A percentile compares a stretch with the other conserved stretches of the same genome.
These are phyloP conservation scores for Erodium trifolium DNA, from an alignment of 441 rosid genomes.

Conservation along the genomic window DNA sequence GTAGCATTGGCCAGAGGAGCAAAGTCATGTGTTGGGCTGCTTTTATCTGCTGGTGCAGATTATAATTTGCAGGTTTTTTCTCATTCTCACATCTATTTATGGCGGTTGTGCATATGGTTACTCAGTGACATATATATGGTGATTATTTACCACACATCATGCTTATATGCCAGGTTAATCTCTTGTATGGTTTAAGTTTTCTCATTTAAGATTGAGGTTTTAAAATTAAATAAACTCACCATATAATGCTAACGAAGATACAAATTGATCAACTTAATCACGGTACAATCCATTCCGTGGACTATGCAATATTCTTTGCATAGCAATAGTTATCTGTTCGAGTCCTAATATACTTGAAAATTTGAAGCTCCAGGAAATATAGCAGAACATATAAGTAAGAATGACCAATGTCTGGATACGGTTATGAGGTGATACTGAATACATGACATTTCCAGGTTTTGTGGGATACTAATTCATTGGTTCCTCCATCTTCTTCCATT, in stretches of 20 bases:
- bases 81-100: constrained; percentile 1
- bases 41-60: constrained; percentile 80
- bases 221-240: background rate
- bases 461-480: too few species aligned
- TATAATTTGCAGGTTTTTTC: constrained; percentile 78
- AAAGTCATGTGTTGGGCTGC: constrained; percentile 78
- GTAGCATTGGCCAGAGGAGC: constrained; percentile 96
- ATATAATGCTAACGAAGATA: background rate
- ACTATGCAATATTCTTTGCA: background rate
- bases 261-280: background rate
- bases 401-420: background rate
- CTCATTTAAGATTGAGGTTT: background rate
- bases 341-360: constrained; percentile 3
- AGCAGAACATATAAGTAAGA: background rate
- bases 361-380: constrained; percentile 2
- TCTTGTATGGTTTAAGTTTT: background rate
- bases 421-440: background rate
- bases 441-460: background rate
- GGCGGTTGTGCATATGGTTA: constrained; percentile 13
- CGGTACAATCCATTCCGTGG: background rate
- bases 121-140: constrained; percentile 1
- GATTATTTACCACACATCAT: background rate
- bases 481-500: too few species aligned
- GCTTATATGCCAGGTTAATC: background rate
- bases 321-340: background rate